Percentiles rank a stretch among this genome's conserved stretches.
phyloP scores from a whole-genome alignment of 257 asterid genomes.

The Primulina huaijiensis region DNA sequence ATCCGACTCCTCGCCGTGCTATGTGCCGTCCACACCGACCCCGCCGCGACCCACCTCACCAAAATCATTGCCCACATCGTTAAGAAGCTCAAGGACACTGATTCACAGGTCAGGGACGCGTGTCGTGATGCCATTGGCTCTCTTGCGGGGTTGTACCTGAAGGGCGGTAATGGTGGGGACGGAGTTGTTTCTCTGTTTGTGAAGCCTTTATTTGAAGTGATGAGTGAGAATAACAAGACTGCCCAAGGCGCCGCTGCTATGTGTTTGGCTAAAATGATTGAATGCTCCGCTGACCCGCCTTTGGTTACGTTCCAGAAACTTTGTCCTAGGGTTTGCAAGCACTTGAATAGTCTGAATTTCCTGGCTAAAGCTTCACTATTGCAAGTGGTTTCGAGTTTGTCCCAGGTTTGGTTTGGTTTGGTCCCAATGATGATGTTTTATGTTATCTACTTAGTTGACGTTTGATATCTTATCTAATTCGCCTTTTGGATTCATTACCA shows the following conservation, averaged over 20 bases:
- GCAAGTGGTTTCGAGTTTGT: slow-evolving; percentile 81
- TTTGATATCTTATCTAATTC: slow-evolving; percentile 20
- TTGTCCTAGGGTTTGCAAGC: slow-evolving; percentile 82
- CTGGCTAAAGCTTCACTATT: slow-evolving; percentile 82
- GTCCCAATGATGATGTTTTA: slow-evolving; percentile 16
- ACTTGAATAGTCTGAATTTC: slow-evolving; percentile 69
- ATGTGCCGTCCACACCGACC: slow-evolving; percentile 61
- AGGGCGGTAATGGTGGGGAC: slow-evolving; percentile 56
- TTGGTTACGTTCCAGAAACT: slow-evolving; percentile 71
- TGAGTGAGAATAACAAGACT: slow-evolving; percentile 82
- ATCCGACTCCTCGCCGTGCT: slow-evolving; percentile 69
- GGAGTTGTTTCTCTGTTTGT: slow-evolving; percentile 73
- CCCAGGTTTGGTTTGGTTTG: slow-evolving; percentile 56
- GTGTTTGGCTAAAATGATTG: slow-evolving; percentile 89
- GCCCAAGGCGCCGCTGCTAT: slow-evolving; percentile 90
- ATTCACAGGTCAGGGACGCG: slow-evolving; percentile 88
- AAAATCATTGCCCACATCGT: slow-evolving; percentile 76
- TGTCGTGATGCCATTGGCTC: slow-evolving; percentile 90
- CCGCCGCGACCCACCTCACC: slow-evolving; percentile 77
- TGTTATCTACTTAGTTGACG: not conserved
- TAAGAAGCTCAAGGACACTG: slow-evolving; percentile 80
- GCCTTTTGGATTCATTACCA: slow-evolving; percentile 13
- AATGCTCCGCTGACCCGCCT: slow-evolving; percentile 67
- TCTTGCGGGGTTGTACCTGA: slow-evolving; percentile 66
- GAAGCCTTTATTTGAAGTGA: slow-evolving; percentile 89